Evolutionary conservation across 2,329 filamentous ascomycete species (phyloP), one percentile per base, ranked within the genome.

Genomic region (Beauveria sp.): DNA sequence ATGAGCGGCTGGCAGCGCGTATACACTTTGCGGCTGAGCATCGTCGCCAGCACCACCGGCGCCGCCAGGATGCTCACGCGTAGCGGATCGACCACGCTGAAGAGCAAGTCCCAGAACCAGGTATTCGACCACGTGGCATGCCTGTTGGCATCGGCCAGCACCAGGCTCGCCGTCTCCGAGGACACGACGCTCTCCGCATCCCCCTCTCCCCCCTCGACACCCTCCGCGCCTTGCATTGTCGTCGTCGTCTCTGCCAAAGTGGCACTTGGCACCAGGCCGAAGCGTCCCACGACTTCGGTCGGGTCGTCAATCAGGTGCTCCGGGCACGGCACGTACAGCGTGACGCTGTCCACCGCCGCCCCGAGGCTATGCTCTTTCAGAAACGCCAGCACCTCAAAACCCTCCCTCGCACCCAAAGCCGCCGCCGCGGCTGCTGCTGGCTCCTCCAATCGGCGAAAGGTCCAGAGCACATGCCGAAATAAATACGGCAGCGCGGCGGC

Each of bases 1-100:
- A 89, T 90, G 26, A 80, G 80, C 85, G 85, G 88, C 5, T 76
- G 76, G 67, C 88, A 83, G 10, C 77, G 77, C 44, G 83, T 75
- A 55, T 82, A 79, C 30, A 89, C 75, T 61, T 76, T 77, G 5
- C 81, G 81, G 20, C 82, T 82, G 5, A 88, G 73, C 54, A 90
- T 75, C 0, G 79, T 79, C 1, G 86, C 84, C 8, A 92, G 76
- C 20, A 84, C 82, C 4, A 80, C 76, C 0, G 87, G 85, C 7
- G 86, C 82, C 0, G 86, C 86, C 52, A 61, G 20, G 51, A 61
- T n/a, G 43, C 43, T 61, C 62, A 88, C 70, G 50, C 78, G 74
- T 52, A 76, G 63, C 8, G 82, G 84, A 63, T 84, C 77, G 37
- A 88, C 70, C 20, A 77, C 69, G 6, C 74, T 70, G 53, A 89